Evolutionary conservation across 169 alveolate species (phyloP).

Genomic region (Plasmodium gallinaceum): DNA sequence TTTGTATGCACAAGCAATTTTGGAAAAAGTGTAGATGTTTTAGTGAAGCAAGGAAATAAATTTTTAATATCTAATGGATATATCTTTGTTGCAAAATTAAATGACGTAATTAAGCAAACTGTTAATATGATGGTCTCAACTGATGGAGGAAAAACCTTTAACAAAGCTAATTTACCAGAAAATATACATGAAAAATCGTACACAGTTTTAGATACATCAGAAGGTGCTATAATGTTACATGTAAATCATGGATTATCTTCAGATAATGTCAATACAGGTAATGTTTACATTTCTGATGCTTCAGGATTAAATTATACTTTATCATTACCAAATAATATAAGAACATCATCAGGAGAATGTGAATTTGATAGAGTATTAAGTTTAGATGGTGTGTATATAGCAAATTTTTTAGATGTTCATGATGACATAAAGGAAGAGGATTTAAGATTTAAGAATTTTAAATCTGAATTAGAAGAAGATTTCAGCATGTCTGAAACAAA

Average conservation of each 20-base stretch:
- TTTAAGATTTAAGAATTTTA: constrained; percentile 59
- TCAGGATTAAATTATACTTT: constrained; percentile 94
- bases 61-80: constrained; percentile 94
- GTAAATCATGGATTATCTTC: constrained; percentile 95
- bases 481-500: constrained; percentile 79
- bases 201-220: constrained; percentile 97
- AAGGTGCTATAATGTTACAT: constrained; percentile 96
- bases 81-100: constrained; percentile 94
- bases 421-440: constrained; percentile 74
- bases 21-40: constrained; percentile 86
- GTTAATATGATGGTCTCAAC: constrained; percentile 94
- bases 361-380: constrained; percentile 96
- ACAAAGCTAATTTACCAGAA: constrained; percentile 92
- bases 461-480: constrained; percentile 74
- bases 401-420: constrained; percentile 93
- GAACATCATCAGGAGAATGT: constrained; percentile 93
- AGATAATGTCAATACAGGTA: constrained; percentile 91
- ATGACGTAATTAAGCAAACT: constrained; percentile 89
- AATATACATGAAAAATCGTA: constrained; percentile 94
- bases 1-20: constrained; percentile 93
- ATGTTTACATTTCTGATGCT: constrained; percentile 95
- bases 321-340: constrained; percentile 92
- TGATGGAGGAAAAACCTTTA: constrained; percentile 89
- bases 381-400: constrained; percentile 97
- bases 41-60: constrained; percentile 93